Evolutionary conservation across 140 eudicot genomes (phyloP).

Genomic region (Stevia rebaudiana): DNA sequence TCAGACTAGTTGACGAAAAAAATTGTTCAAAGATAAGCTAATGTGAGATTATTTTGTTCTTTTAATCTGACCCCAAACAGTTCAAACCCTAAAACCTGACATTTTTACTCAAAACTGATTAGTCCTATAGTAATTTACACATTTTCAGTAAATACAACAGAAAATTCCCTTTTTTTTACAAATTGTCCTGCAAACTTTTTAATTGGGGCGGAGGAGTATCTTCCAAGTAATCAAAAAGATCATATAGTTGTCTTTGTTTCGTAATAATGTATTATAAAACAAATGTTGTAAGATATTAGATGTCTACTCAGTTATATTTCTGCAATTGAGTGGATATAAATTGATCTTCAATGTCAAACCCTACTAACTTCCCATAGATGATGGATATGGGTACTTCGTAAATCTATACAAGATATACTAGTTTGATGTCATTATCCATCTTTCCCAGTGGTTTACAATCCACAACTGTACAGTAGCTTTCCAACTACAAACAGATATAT

Average conservation of each 20-base stretch:
- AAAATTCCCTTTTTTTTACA: not conserved
- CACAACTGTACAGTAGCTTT: not conserved
- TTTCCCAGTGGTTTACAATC: constrained; percentile 11
- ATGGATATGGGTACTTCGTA: not conserved
- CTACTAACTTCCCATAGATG: not conserved
- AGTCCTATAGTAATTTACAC: not conserved
- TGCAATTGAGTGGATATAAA: not conserved
- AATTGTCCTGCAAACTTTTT: not conserved
- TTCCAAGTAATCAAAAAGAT: not conserved
- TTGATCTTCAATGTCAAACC: not conserved
- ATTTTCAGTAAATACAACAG: not conserved
- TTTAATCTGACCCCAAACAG: no score
- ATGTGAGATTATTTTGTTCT: not conserved
- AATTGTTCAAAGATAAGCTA: not conserved
- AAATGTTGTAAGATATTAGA: not conserved
- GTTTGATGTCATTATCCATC: constrained; percentile 1
- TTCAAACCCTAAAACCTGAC: not conserved
- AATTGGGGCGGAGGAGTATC: not conserved
- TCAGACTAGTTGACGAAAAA: not conserved
- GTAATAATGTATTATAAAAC: not conserved
- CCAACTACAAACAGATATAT: not conserved
- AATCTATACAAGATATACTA: constrained; percentile 1
- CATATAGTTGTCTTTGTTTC: not conserved
- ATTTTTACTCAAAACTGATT: not conserved
- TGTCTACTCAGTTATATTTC: not conserved